Base-by-base conservation (phyloP, 768 basidiomycete genomes). In the Crepidotus variabilis region DNA sequence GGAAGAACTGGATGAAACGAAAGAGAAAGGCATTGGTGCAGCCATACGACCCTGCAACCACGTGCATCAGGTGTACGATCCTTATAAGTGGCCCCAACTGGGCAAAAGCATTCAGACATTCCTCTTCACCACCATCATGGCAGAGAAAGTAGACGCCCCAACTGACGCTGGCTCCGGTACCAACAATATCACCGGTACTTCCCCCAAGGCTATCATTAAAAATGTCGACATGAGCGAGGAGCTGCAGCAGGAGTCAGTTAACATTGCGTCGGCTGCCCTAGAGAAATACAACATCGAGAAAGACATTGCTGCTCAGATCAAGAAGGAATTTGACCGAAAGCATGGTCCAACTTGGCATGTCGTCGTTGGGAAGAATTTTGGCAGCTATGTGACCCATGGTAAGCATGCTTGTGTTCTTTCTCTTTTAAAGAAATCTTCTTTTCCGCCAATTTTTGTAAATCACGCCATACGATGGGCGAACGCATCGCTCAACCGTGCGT, bases 361-460 rank as follows among this genome's bases (percentile, higher is more conserved):
- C 71, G 94, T 98, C 62, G 96, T 96, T 51, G 96, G 96, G 58
- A 98, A 96, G 81, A 97, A 98, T 78, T 98, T 96, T 84, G 95
- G 95, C 51, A 93, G 91, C 75, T 98, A 95, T 69, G 95, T 98
- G 45, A 97, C 95, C 47, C 95, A 97, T 67, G 95, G 94, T 96
- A 63, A 65, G 87, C 72, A 32, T 53, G 28, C 4, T 28, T 28
- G 8, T 28, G 28, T 28, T 28, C 28, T 28, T 28, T 8, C 4
- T 28, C 28, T 28, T 28, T 28, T 28, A 4, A 4, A 28, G 3
- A 28, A 4, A 28, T 28, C 28, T 57, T 23, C 57, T 56, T 56
- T 51, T 49, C 58, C 47, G 64, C 56, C 52, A 52, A 43, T 59
- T 51, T 55, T 59, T 21, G 34, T 52, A 54, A 56, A 55, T 59